phyloP scores from a whole-genome alignment of 2,329 filamentous ascomycete genomes.

The Cytospora mali region DNA sequence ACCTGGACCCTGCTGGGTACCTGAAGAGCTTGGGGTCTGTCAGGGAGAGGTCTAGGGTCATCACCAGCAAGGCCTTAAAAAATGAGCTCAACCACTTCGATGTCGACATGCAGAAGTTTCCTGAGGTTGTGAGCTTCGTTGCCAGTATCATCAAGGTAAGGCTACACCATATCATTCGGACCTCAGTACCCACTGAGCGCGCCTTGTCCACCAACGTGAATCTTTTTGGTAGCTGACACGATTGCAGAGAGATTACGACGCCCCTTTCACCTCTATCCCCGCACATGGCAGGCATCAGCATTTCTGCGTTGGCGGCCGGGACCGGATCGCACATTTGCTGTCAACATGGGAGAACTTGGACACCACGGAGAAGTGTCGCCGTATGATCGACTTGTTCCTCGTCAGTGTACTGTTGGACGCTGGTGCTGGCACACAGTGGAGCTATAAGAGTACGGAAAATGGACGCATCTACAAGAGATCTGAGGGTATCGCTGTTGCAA shows the following conservation, averaged over 20 bases:
- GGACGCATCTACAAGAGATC: conserved; percentile 81
- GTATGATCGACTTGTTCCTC: conserved; percentile 76
- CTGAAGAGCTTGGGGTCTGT: conserved; percentile 88
- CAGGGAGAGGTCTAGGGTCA: conserved; percentile 72
- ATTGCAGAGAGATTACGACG: conserved; percentile 55
- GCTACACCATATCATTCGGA: background rate
- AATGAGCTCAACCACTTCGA: conserved; percentile 85
- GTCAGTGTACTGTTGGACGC: conserved; percentile 83
- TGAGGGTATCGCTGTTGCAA: conserved; percentile 80
- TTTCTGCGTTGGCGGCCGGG: conserved; percentile 77
- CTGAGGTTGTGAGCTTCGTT: conserved; percentile 81
- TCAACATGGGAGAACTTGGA: conserved; percentile 69
- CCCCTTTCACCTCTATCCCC: conserved; percentile 67
- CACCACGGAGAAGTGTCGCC: conserved; percentile 71
- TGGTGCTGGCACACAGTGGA: conserved; percentile 87
- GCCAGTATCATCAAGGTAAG: conserved; percentile 92
- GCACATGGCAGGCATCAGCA: conserved; percentile 86
- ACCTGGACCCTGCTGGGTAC: conserved; percentile 86
- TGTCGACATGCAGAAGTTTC: conserved; percentile 83
- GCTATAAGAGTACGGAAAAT: conserved; percentile 89
- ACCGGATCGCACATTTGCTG: conserved; percentile 71
- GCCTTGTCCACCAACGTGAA: background rate
- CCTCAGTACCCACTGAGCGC: background rate
- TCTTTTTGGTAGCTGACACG: conserved; percentile 4
- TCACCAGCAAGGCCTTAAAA: conserved; percentile 74